Evolutionary conservation across 2,329 filamentous ascomycete species (phyloP), one percentile per base, ranked within the genome.

Genomic region (Magnaporthiopsis incrustans): DNA sequence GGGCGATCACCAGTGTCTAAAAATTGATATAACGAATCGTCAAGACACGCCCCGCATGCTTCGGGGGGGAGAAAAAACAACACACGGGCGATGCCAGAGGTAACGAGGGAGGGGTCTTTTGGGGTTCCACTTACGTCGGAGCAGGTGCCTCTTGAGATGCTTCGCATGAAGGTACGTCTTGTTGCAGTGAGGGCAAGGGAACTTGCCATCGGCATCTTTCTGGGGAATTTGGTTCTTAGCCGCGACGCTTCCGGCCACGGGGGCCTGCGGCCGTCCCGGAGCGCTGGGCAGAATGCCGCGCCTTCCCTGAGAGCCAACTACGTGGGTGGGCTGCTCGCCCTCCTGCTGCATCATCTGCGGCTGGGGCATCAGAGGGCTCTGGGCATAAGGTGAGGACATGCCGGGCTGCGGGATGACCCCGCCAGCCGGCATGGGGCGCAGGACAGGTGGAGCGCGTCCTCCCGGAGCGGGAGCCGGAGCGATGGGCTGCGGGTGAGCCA

Each of bases 141-240:
- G 81, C 66, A 98, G 85, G 83, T 98, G 95, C 72, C 95, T 90
- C 85, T 98, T 98, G 71, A 98, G 78, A 78, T 98, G 95, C 82
- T 99, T 98, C 60, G 94, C 90, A 76, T 98, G 95, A 65, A 98
- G 83, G 74, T 99, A 99, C 8, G 93, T 97, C 82, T 98, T 98
- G 72, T 92, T 97, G 80, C 95, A 99, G 77, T 98, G 93, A 71
- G 92, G 92, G 79, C 95, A 99, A 66, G 95, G 94, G 74, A 96
- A 99, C 81, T 98, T 98, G 73, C 95, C 95, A 75, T 98, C 94
- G 11, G 92, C 92, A 76, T 98, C 94, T 81, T 98, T 97, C 70
- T 91, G 89, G 22, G 93, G 92, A 67, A 96, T 95, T 66, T 90
- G 89, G 71, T 84, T 91, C 82, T 97, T 96, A 12, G 85, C 82